These are phyloP conservation scores for Chalciporus sphaerocephalus DNA, from an alignment of 768 basidiomycete species.

Conservation along the genomic window DNA sequence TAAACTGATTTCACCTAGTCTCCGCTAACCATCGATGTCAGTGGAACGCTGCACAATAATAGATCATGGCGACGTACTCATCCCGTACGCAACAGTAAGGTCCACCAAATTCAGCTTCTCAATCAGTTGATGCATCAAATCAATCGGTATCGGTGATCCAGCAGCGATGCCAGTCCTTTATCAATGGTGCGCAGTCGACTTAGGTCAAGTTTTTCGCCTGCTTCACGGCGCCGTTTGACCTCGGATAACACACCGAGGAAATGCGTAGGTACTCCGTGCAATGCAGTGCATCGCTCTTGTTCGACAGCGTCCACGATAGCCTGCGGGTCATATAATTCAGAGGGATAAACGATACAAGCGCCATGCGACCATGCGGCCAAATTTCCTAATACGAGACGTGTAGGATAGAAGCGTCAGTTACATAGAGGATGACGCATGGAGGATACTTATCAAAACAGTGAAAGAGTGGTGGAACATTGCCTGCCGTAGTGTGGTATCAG, in stretches of 20 bases:
- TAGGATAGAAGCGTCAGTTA: slow-evolving; percentile 17
- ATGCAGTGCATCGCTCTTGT: slow-evolving; percentile 65
- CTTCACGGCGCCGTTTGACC: slow-evolving; percentile 49
- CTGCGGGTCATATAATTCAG: slow-evolving; percentile 56
- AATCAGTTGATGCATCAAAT: slow-evolving; percentile 72
- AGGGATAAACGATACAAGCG: slow-evolving; percentile 71
- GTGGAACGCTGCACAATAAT: not conserved
- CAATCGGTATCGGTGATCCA: slow-evolving; percentile 73
- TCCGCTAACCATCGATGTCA: slow-evolving; percentile 48
- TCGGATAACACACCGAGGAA: slow-evolving; percentile 73
- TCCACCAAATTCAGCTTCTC: slow-evolving; percentile 61
- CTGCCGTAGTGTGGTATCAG: slow-evolving; percentile 33
- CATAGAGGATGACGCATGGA: not conserved
- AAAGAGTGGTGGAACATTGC: slow-evolving; percentile 80
- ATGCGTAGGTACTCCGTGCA: slow-evolving; percentile 85
- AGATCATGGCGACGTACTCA: slow-evolving; percentile 54
- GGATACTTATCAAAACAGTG: slow-evolving; percentile 82
- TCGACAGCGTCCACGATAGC: slow-evolving; percentile 69
- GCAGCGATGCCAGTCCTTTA: slow-evolving; percentile 78
- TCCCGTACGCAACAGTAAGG: slow-evolving; percentile 77
- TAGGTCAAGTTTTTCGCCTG: slow-evolving; percentile 46
- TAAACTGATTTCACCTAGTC: slow-evolving; percentile 45
- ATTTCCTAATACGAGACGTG: slow-evolving; percentile 79
- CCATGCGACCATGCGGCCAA: slow-evolving; percentile 74
- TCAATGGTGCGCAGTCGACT: slow-evolving; percentile 38